Evolutionary conservation across 331 rosid genomes (phyloP), one percentile per base, ranked within the genome.

Genomic region (Malus hybrid): DNA sequence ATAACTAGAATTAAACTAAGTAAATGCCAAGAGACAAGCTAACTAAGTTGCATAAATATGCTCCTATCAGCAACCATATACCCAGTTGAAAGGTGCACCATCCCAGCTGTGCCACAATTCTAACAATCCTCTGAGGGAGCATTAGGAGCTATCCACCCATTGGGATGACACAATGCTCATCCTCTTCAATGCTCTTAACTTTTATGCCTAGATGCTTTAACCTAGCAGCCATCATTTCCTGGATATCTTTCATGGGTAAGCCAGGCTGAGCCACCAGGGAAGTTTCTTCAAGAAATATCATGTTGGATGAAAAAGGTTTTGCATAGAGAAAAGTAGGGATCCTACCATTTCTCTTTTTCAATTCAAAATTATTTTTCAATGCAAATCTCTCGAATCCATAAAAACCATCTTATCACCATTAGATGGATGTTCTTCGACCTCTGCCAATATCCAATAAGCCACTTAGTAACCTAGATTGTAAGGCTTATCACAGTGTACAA

Each of bases 341-440:
- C 67, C 70, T 90, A 62, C 88, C 78, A 84, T 94, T 94, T 77
- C 93, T 86, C 85, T 92, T 86, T 82, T 89, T 90, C 71, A 92
- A 81, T 80, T 77, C 70, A 32, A 44, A 11, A 36, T 90, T 80
- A 69, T 79, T 77, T 62, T 78, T 76, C 74, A 94, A 81, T 94
- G 97, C 0, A 97, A 90, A 77, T 94, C 97, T 87, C 99, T 92
- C 99, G 97, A 94, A 67, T 94, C 99, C 99, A 94, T 94, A 63
- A 94, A 94, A 59, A 94, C 89, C 99, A 94, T 94, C 80, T 94
- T 94, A 78, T 94, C 97, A 8, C 92, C 86, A 34, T 92, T 97
- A 78, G 87, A 94, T 0, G 99, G 97, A 76, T 92, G 99, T 33
- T 89, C 97, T 7, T 94, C 97, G n/a, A 94, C 97, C 91, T 94